These are phyloP conservation scores for Fusarium begoniae DNA, from an alignment of 2,329 filamentous ascomycete species.

Conservation along the genomic window DNA sequence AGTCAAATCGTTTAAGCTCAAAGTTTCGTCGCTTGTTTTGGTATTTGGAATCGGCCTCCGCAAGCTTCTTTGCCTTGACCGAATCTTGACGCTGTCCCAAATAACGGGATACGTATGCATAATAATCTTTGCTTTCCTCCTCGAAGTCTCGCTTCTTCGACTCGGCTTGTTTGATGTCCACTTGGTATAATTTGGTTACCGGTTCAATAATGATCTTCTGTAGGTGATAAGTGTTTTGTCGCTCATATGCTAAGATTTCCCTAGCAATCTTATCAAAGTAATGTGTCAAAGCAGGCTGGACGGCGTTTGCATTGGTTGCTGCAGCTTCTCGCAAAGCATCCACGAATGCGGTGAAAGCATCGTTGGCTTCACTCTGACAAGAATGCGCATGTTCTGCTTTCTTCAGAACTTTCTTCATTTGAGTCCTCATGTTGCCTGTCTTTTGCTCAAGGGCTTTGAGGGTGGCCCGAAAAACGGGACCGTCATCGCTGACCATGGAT, in stretches of 20 bases:
- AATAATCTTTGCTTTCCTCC: conserved; percentile 98
- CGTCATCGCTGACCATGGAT: conserved; percentile 86
- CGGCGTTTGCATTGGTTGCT: conserved; percentile 90
- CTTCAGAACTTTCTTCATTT: conserved; percentile 96
- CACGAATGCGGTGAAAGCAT: conserved; percentile 83
- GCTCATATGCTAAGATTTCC: conserved; percentile 89
- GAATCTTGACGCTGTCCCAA: conserved; percentile 97
- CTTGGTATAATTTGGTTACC: conserved; percentile 86
- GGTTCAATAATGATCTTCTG: conserved; percentile 96
- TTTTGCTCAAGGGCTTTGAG: conserved; percentile 97
- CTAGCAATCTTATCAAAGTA: conserved; percentile 97
- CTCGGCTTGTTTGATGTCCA: conserved; percentile 98
- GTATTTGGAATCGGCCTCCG: conserved; percentile 95
- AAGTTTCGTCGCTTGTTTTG: conserved; percentile 93
- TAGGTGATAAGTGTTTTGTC: conserved; percentile 82
- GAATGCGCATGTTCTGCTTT: conserved; percentile 88
- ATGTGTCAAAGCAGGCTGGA: conserved; percentile 96
- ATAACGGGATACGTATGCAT: conserved; percentile 93
- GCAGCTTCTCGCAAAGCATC: conserved; percentile 88
- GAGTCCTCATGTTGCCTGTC: conserved; percentile 89
- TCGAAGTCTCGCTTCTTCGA: conserved; percentile 98
- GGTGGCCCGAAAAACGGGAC: conserved; percentile 93
- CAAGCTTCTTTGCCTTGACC: conserved; percentile 95
- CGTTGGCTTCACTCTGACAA: conserved; percentile 85
- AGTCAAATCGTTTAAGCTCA: conserved; percentile 97